A percentile compares a stretch with the other conserved stretches of the same genome.
These are phyloP conservation scores for Diutina mesorugosa DNA, from an alignment of 1,139 yeast genomes.

Conservation along the genomic window DNA sequence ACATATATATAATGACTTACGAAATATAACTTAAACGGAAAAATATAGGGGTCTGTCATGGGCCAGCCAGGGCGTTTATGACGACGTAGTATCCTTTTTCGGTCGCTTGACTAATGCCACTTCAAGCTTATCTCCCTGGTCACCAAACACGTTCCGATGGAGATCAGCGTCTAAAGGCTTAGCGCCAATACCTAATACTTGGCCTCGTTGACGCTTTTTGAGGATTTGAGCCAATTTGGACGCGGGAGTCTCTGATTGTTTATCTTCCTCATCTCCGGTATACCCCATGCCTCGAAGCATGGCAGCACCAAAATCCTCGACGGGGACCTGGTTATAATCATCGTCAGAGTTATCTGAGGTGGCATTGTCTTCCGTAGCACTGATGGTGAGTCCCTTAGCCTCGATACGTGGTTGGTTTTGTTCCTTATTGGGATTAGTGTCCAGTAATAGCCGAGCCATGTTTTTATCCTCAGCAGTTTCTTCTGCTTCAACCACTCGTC, in stretches of 20 bases:
- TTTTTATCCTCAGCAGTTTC: neutral
- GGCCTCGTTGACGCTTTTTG: slow-evolving; percentile 19
- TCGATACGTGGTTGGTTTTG: neutral
- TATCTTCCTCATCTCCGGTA: slow-evolving; percentile 10
- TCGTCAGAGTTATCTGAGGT: neutral
- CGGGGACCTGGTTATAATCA: slow-evolving; percentile 1
- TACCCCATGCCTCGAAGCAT: slow-evolving; percentile 37
- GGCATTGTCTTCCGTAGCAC: neutral
- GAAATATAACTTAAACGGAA: neutral
- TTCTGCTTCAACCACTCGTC: neutral
- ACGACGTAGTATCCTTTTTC: neutral
- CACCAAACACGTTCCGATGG: slow-evolving; percentile 19
- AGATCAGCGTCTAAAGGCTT: slow-evolving; percentile 20
- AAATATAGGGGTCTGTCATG: too few relatives aligned
- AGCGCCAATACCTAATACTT: slow-evolving; percentile 33
- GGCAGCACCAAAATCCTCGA: slow-evolving; percentile 47
- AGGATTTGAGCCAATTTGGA: slow-evolving; percentile 1
- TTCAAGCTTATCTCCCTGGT: slow-evolving; percentile 10
- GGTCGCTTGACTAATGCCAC: slow-evolving; percentile 10
- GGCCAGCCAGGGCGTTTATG: neutral
- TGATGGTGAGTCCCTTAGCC: neutral
- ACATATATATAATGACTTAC: neutral
- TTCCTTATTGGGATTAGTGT: neutral
- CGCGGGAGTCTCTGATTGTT: slow-evolving; percentile 4
- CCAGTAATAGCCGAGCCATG: neutral